Percentiles rank a stretch among this genome's conserved stretches.
Evolutionary conservation across 805 yeast genomes (phyloP).

Genomic region (Candida tammaniensis): DNA sequence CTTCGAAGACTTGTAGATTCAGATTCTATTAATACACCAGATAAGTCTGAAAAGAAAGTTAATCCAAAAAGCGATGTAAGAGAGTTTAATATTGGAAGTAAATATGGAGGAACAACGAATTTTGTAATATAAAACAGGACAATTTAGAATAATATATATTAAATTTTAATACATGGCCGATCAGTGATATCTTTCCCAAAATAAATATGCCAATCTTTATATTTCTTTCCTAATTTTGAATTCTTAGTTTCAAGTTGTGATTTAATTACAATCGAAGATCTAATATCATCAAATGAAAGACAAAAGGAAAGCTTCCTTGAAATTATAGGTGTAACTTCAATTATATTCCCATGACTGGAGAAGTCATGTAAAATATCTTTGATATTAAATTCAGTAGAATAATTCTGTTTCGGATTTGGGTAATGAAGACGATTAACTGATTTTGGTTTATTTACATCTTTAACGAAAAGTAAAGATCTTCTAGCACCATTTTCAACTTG

Average conservation of each 20-base stretch:
- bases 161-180: constrained; percentile 37
- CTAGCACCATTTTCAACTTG: constrained; percentile 50
- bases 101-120: constrained; percentile 9
- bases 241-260: constrained; percentile 32
- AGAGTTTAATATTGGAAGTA: constrained; percentile 10
- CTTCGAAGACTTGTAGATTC: constrained; percentile 48
- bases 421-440: constrained; percentile 18
- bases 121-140: constrained; percentile 11
- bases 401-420: constrained; percentile 44
- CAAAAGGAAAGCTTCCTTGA: constrained; percentile 63
- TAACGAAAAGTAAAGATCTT: constrained; percentile 48
- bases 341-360: constrained; percentile 52
- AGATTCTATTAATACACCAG: constrained; percentile 17
- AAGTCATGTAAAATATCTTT: constrained; percentile 49
- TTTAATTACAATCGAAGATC: constrained; percentile 60
- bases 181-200: constrained; percentile 70
- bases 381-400: constrained; percentile 43
- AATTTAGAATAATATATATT: not conserved
- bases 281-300: constrained; percentile 56
- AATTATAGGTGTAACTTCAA: constrained; percentile 64
- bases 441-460: constrained; percentile 18
- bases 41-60: constrained; percentile 4
- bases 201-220: constrained; percentile 60
- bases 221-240: constrained; percentile 41
- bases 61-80: constrained; percentile 9